A percentile compares a stretch with the other conserved stretches of the same genome.
These are phyloP conservation scores for Candida schatavii DNA, from an alignment of 805 yeast genomes.

Conservation along the genomic window DNA sequence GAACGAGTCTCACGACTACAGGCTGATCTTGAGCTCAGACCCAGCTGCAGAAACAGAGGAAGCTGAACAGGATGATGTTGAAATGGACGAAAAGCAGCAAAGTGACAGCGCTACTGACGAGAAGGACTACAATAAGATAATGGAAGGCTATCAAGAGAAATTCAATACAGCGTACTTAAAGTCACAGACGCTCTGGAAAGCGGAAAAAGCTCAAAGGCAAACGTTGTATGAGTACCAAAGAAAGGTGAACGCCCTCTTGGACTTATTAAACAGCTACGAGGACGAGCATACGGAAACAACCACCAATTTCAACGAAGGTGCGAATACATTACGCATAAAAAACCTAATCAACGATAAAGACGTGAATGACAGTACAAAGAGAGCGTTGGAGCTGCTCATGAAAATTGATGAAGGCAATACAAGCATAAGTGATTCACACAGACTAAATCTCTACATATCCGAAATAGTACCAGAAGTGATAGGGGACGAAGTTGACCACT, in stretches of 20 bases:
- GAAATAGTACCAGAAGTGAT: constrained; percentile 37
- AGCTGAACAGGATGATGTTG: neutral
- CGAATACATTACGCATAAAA: constrained; percentile 18
- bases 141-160: constrained; percentile 24
- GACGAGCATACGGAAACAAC: constrained; percentile 11
- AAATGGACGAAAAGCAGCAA: neutral
- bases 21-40: neutral
- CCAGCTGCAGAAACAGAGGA: too few species aligned
- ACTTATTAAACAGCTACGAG: constrained; percentile 18
- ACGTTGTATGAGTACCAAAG: constrained; percentile 32
- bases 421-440: constrained; percentile 16
- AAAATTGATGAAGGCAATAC: constrained; percentile 9
- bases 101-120: too few species aligned
- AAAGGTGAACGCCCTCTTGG: constrained; percentile 36
- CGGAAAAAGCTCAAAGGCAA: constrained; percentile 35
- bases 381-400: constrained; percentile 15
- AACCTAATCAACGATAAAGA: constrained; percentile 14
- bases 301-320: neutral
- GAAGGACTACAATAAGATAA: constrained; percentile 23
- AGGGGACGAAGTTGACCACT: constrained; percentile 32
- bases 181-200: constrained; percentile 25
- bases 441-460: constrained; percentile 26
- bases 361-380: constrained; percentile 19
- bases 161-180: constrained; percentile 20
- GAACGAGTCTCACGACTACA: neutral